Evolutionary conservation across 2,329 filamentous ascomycete genomes (phyloP).

Genomic region (Claviceps sp.): DNA sequence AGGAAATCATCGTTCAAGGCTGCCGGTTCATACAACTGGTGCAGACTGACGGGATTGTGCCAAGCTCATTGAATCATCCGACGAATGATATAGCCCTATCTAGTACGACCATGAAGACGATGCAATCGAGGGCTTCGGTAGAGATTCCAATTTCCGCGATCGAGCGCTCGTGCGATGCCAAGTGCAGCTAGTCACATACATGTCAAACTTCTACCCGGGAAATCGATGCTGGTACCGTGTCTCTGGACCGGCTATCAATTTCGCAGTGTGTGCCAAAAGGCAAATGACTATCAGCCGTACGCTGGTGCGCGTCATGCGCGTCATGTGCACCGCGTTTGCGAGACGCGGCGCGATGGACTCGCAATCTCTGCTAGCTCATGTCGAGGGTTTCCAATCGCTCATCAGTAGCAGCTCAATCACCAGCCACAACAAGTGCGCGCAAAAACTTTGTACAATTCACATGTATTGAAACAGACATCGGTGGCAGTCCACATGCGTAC

Average conservation of each 20-base stretch:
- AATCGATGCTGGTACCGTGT: not conserved
- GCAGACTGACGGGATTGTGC: slow-evolving; percentile 22
- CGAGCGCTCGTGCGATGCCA: slow-evolving; percentile 17
- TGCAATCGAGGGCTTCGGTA: slow-evolving; percentile 15
- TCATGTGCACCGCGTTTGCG: not conserved
- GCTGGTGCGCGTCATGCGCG: not conserved
- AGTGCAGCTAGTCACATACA: not conserved
- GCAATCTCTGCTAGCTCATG: too few relatives aligned
- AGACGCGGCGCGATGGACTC: not conserved
- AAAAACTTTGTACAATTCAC: not conserved
- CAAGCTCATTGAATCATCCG: slow-evolving; percentile 19
- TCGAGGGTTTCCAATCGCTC: too few relatives aligned
- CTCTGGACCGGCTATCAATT: not conserved
- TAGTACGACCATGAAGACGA: slow-evolving; percentile 21
- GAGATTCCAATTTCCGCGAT: slow-evolving; percentile 10
- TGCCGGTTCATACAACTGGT: slow-evolving; percentile 14
- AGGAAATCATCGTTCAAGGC: slow-evolving; percentile 17
- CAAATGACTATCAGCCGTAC: not conserved
- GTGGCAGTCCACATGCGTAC: not conserved
- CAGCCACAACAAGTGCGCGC: not conserved
- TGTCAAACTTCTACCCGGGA: not conserved
- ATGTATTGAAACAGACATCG: not conserved
- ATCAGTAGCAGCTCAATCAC: not conserved
- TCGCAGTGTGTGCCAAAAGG: not conserved
- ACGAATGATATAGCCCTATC: slow-evolving; percentile 15